Evolutionary conservation across 192 early-diverging fungal species (phyloP).

Genomic region (Umbelopsis sp.): DNA sequence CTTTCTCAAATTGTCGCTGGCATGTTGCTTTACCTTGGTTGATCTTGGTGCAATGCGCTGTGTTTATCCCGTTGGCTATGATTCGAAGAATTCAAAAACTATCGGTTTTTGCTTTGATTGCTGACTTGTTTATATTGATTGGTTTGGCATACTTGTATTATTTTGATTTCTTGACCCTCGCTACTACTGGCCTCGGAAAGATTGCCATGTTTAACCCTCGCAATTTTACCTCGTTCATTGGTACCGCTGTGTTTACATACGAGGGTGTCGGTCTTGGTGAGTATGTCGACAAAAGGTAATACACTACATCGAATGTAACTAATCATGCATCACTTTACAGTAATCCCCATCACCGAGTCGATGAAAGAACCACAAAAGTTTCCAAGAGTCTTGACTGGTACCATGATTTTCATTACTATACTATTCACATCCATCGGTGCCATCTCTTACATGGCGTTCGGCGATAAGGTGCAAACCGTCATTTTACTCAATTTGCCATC

Average conservation of each 20-base stretch:
- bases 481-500: constrained; percentile 87
- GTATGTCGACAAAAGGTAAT: not conserved
- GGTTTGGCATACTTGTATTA: constrained; percentile 86
- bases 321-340: constrained; percentile 17
- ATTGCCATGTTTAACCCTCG: constrained; percentile 78
- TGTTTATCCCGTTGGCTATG: constrained; percentile 56
- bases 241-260: constrained; percentile 92
- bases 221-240: constrained; percentile 87
- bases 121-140: constrained; percentile 90
- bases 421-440: constrained; percentile 84
- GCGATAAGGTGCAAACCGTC: constrained; percentile 81
- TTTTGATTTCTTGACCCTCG: constrained; percentile 73
- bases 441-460: constrained; percentile 86
- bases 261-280: constrained; percentile 80
- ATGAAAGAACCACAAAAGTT: constrained; percentile 96
- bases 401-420: constrained; percentile 77
- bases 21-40: constrained; percentile 32
- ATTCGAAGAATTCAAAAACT: constrained; percentile 92
- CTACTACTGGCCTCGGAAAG: constrained; percentile 68
- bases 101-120: constrained; percentile 83
- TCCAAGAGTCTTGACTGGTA: constrained; percentile 74
- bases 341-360: constrained; percentile 81
- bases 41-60: constrained; percentile 51
- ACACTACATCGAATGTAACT: not conserved
- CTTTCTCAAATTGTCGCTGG: constrained; percentile 30